Evolutionary conservation across 2,329 filamentous ascomycete species (phyloP).

Genomic region (Paramyrothecium sp.): DNA sequence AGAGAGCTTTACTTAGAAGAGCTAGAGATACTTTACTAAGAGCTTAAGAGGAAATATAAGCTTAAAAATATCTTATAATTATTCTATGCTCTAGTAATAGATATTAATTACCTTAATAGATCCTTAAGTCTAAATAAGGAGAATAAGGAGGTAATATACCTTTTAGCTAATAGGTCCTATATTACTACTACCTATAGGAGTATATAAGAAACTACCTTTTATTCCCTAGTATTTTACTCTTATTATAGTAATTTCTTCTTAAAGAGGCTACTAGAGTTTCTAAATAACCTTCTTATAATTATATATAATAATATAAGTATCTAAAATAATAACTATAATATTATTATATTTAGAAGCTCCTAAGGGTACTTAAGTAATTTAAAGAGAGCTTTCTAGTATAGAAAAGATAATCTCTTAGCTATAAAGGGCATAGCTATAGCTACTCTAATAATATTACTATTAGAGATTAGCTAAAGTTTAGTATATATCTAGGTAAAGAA

Average conservation of each 20-base stretch:
- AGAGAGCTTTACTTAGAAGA: neutral
- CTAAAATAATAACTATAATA: neutral
- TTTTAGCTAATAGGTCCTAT: neutral
- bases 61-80: neutral
- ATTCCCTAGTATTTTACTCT: neutral
- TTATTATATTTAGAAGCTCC: neutral
- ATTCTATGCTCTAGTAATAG: neutral
- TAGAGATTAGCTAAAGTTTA: neutral
- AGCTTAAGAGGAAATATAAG: neutral
- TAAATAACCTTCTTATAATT: neutral
- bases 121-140: neutral
- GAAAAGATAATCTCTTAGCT: neutral
- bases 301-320: neutral
- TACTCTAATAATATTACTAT: neutral
- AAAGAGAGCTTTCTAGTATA: neutral
- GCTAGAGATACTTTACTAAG: neutral
- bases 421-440: neutral
- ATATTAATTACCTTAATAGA: neutral
- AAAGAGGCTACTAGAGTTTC: neutral
- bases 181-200: neutral
- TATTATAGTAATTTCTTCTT: neutral
- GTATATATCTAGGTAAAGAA: neutral
- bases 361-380: neutral
- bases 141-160: neutral
- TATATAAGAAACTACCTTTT: neutral